A percentile compares a stretch with the other conserved stretches of the same genome.
Conservation (phyloP, 2,329 filamentous ascomycete species). For the Thelonectria discophora region DNA sequence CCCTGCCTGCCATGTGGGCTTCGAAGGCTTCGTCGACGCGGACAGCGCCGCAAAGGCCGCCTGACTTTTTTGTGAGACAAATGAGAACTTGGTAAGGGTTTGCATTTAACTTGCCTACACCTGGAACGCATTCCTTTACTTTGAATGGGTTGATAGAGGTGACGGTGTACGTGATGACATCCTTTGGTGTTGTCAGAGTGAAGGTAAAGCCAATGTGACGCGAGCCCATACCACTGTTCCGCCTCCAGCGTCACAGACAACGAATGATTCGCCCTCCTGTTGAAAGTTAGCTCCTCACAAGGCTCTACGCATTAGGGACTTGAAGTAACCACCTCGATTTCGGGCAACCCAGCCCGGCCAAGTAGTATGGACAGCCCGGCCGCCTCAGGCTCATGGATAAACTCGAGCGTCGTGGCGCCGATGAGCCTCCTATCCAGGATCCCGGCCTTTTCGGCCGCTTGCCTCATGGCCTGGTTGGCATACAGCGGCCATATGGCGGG, state of each 20-base stretch:
- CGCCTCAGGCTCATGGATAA: conserved; percentile 22
- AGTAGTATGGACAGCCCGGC: conserved; percentile 14
- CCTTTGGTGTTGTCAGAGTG: not conserved
- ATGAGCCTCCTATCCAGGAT: conserved; percentile 6
- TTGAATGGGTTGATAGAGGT: conserved; percentile 5
- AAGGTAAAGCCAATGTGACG: not conserved
- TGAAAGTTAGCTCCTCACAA: not conserved
- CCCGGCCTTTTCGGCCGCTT: conserved; percentile 18
- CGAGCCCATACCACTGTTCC: conserved; percentile 8
- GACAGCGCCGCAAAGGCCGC: conserved; percentile 7
- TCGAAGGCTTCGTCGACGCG: conserved; percentile 18
- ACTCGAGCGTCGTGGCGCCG: conserved; percentile 9
- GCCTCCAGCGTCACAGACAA: conserved; percentile 21
- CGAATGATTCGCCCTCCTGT: conserved; percentile 15
- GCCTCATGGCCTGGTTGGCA: conserved; percentile 11
- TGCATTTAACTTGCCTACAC: conserved; percentile 8
- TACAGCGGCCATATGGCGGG: conserved; percentile 21
- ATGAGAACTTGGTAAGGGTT: no score
- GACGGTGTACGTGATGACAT: conserved; percentile 18
- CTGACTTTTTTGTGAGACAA: not conserved
- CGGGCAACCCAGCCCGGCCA: conserved; percentile 5
- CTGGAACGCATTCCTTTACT: conserved; percentile 13
- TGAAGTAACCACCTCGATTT: conserved; percentile 2
- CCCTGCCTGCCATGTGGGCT: not conserved
- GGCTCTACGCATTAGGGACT: no score